A percentile compares a stretch with the other conserved stretches of the same genome.
Conservation (phyloP, 2,329 filamentous ascomycete genomes). For the Podosphaera fusca region DNA sequence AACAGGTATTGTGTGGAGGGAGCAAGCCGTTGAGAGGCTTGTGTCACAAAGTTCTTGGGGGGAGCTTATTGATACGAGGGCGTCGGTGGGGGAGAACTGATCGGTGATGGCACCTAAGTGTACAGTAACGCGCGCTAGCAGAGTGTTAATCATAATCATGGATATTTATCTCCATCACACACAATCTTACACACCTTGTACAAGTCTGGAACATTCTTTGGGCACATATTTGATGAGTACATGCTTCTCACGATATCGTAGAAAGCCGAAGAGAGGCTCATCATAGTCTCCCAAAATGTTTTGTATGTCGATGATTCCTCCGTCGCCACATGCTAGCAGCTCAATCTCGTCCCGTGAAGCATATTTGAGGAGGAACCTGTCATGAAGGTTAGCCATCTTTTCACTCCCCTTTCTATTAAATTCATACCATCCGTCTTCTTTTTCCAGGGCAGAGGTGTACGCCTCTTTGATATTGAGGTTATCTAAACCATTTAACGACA, state of each 20-base stretch:
- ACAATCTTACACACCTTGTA: slow-evolving; percentile 47
- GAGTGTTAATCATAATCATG: slow-evolving; percentile 5
- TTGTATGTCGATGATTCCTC: slow-evolving; percentile 67
- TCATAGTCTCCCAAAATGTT: slow-evolving; percentile 55
- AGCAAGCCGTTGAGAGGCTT: slow-evolving; percentile 69
- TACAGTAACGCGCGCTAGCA: slow-evolving; percentile 55
- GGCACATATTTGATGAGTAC: slow-evolving; percentile 85
- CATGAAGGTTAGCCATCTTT: slow-evolving; percentile 6
- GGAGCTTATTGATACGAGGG: slow-evolving; percentile 51
- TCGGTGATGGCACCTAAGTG: slow-evolving; percentile 46
- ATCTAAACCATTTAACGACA: slow-evolving; percentile 95
- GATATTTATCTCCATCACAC: background rate
- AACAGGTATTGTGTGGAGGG: slow-evolving; percentile 65
- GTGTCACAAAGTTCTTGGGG: slow-evolving; percentile 69
- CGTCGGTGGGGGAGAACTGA: slow-evolving; percentile 66
- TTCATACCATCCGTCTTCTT: slow-evolving; percentile 73
- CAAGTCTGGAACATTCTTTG: slow-evolving; percentile 66
- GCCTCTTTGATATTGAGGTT: slow-evolving; percentile 59
- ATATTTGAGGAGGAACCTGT: slow-evolving; percentile 89
- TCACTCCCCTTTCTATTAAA: slow-evolving; percentile 1
- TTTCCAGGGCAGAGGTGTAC: slow-evolving; percentile 53
- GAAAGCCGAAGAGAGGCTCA: slow-evolving; percentile 78
- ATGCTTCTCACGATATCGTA: slow-evolving; percentile 74
- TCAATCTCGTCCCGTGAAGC: slow-evolving; percentile 69
- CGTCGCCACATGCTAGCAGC: slow-evolving; percentile 50